Percentiles rank a stretch among this genome's conserved stretches.
Conservation (phyloP, 2,329 filamentous ascomycete genomes). For the Diaporthe ampelina region DNA sequence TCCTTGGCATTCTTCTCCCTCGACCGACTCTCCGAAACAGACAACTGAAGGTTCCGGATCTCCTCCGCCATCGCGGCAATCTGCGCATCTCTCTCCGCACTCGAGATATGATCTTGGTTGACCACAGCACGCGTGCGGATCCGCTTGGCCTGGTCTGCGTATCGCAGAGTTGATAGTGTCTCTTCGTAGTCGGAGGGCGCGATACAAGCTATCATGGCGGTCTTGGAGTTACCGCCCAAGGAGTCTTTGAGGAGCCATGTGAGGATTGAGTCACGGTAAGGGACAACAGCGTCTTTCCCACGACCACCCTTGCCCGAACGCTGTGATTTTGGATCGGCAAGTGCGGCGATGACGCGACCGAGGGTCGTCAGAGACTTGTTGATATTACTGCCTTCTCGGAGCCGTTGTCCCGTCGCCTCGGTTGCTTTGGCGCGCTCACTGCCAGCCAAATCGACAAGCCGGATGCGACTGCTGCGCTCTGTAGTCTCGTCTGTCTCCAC, state of each 20-base stretch:
- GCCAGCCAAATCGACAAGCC: conserved; percentile 93
- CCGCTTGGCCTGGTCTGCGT: conserved; percentile 96
- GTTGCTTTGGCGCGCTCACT: conserved; percentile 96
- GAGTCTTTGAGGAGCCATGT: conserved; percentile 95
- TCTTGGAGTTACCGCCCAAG: conserved; percentile 96
- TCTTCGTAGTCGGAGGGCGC: conserved; percentile 97
- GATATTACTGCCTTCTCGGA: conserved; percentile 97
- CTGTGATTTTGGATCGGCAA: conserved; percentile 81
- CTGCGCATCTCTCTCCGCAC: conserved; percentile 93
- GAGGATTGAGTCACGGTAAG: conserved; percentile 90
- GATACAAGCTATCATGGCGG: conserved; percentile 99
- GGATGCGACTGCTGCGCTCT: conserved; percentile 92
- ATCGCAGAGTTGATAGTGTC: conserved; percentile 93
- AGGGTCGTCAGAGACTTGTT: conserved; percentile 98
- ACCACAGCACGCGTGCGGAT: conserved; percentile 95
- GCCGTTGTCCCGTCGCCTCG: conserved; percentile 90
- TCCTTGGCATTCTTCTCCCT: conserved; percentile 83
- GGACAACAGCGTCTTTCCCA: conserved; percentile 78
- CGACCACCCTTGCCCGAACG: conserved; percentile 66
- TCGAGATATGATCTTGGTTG: conserved; percentile 94
- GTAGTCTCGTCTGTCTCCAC: conserved; percentile 98
- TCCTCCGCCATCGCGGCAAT: conserved; percentile 96
- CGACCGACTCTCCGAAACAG: conserved; percentile 73
- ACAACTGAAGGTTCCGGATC: conserved; percentile 88
- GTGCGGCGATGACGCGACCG: conserved; percentile 93